Conservation (phyloP, 2,329 filamentous ascomycete species). For the Penicillium sp. region DNA sequence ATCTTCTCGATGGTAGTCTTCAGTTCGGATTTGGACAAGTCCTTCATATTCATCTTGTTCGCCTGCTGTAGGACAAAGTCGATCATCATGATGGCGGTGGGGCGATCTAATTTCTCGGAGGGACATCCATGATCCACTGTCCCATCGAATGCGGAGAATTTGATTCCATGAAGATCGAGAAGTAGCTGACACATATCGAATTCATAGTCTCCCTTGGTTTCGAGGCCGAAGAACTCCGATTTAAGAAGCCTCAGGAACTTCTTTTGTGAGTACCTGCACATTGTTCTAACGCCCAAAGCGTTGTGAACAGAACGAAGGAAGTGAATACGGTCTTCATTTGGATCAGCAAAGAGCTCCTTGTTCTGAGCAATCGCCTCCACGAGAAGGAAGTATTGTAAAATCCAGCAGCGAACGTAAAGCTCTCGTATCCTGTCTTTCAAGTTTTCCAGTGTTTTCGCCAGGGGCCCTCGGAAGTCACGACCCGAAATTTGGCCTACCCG, state of each 20-base stretch:
- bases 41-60: conserved; percentile 80
- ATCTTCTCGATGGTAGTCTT: conserved; percentile 90
- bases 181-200: conserved; percentile 81
- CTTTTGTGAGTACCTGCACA: conserved; percentile 81
- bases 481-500: conserved; percentile 67
- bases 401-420: conserved; percentile 84
- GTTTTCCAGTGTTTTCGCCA: conserved; percentile 41
- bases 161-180: conserved; percentile 77
- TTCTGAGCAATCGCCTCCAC: conserved; percentile 70
- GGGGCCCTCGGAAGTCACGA: conserved; percentile 53
- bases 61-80: conserved; percentile 80
- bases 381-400: conserved; percentile 75
- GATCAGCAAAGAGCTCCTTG: conserved; percentile 58
- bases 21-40: conserved; percentile 84
- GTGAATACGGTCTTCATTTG: conserved; percentile 70
- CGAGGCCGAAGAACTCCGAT: conserved; percentile 72
- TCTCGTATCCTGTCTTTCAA: conserved; percentile 72
- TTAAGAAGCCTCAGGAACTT: conserved; percentile 87
- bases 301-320: conserved; percentile 79
- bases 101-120: conserved; percentile 71
- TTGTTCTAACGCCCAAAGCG: conserved; percentile 75
- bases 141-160: conserved; percentile 66
- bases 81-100: conserved; percentile 74
- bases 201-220: conserved; percentile 75
- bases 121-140: conserved; percentile 76